Percentiles rank a stretch among this genome's conserved stretches.
Evolutionary conservation across 177 flowering plant genomes (phyloP).

Genomic region (Vitis hybrid): DNA sequence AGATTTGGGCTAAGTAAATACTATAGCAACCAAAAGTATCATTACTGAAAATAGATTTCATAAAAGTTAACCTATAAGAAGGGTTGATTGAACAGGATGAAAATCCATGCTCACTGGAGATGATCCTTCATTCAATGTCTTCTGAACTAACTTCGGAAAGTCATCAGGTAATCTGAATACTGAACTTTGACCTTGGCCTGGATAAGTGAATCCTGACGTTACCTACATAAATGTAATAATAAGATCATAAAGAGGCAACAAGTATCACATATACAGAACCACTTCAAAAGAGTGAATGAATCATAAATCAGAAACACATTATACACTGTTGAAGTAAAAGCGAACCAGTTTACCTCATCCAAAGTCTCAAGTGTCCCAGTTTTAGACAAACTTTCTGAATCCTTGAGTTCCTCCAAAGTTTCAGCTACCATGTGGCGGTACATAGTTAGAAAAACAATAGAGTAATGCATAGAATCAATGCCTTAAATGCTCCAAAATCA

Average conservation of each 20-base stretch:
- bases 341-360: conserved; percentile 14
- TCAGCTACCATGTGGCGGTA: conserved; percentile 2
- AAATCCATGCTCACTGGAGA: conserved; percentile 36
- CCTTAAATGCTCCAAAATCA: background rate
- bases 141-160: conserved; percentile 29
- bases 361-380: background rate
- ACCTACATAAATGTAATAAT: conserved; percentile 7
- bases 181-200: conserved; percentile 11
- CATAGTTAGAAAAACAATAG: background rate
- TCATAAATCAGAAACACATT: background rate
- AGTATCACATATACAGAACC: background rate
- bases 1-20: no score
- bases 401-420: conserved; percentile 1
- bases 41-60: background rate
- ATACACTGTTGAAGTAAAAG: background rate
- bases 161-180: conserved; percentile 1
- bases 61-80: conserved; percentile 28
- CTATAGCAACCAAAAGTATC: no score
- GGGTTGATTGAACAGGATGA: conserved; percentile 31
- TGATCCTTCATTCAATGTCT: conserved; percentile 22
- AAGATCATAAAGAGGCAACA: background rate
- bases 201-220: background rate
- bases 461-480: background rate
- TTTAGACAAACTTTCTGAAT: background rate
- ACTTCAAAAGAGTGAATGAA: background rate